These are phyloP conservation scores for Erysimum cheiranthoides DNA, from an alignment of 345 rosid species.

Conservation along the genomic window DNA sequence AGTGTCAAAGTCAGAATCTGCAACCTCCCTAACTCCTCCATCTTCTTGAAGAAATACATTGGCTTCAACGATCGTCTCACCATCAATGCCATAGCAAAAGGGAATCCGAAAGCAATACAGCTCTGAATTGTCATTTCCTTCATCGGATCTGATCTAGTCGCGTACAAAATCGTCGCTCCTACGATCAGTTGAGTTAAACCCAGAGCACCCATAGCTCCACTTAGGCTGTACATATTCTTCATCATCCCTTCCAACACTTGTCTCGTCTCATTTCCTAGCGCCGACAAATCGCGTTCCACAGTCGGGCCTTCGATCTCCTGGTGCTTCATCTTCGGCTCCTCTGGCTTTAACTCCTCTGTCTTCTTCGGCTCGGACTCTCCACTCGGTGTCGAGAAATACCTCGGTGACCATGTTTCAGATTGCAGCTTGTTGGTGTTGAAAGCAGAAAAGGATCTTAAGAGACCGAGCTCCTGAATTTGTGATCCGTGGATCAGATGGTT, in stretches of 20 bases:
- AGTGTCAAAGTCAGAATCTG: slow-evolving; percentile 83
- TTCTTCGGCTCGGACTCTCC: slow-evolving; percentile 26
- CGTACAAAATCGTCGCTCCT: slow-evolving; percentile 71
- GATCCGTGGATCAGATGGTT: slow-evolving; percentile 36
- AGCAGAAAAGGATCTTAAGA: slow-evolving; percentile 41
- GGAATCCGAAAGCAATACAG: slow-evolving; percentile 78
- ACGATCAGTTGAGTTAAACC: slow-evolving; percentile 72
- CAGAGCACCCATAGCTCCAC: slow-evolving; percentile 65
- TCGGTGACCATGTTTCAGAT: slow-evolving; percentile 45
- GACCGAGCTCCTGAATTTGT: slow-evolving; percentile 10
- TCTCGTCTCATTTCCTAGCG: slow-evolving; percentile 81
- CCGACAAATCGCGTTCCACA: slow-evolving; percentile 80
- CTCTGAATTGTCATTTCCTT: slow-evolving; percentile 65
- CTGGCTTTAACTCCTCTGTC: slow-evolving; percentile 43
- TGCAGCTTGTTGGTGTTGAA: slow-evolving; percentile 19
- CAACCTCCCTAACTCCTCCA: slow-evolving; percentile 87
- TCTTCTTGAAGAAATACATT: slow-evolving; percentile 84
- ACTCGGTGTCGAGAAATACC: slow-evolving; percentile 53
- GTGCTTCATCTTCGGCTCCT: slow-evolving; percentile 75
- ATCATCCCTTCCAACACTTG: slow-evolving; percentile 70
- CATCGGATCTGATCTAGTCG: slow-evolving; percentile 54
- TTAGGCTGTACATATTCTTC: slow-evolving; percentile 71
- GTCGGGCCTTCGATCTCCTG: slow-evolving; percentile 97
- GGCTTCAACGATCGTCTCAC: slow-evolving; percentile 81
- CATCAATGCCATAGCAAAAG: slow-evolving; percentile 79